Evolutionary conservation across 345 rosid species (phyloP).

Genomic region (Salix udensis): DNA sequence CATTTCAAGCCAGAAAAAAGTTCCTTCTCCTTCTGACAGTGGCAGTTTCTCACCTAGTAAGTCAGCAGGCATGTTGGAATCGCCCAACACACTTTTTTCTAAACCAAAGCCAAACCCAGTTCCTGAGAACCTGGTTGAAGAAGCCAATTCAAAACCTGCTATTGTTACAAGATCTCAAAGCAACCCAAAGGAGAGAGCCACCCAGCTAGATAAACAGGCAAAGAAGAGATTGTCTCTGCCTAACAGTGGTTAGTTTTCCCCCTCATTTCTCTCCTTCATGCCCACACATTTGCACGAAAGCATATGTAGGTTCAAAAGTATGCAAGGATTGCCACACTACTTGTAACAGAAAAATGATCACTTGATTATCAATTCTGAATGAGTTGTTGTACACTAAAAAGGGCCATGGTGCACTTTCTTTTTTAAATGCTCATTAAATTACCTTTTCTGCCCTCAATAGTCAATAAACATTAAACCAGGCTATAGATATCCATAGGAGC

Average conservation of each 20-base stretch:
- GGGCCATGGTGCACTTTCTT: neutral
- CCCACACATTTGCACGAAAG: neutral
- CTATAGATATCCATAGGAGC: neutral
- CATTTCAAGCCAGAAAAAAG: conserved; percentile 54
- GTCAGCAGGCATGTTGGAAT: conserved; percentile 47
- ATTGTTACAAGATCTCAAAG: conserved; percentile 64
- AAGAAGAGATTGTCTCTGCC: conserved; percentile 77
- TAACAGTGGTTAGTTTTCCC: conserved; percentile 47
- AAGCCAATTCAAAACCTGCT: conserved; percentile 47
- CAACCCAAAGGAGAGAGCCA: conserved; percentile 81
- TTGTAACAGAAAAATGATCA: neutral
- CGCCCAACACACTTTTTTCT: conserved; percentile 32
- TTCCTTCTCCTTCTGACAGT: conserved; percentile 66
- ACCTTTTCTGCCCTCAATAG: neutral
- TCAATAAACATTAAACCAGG: neutral
- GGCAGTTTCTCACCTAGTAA: conserved; percentile 59
- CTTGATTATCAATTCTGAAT: neutral
- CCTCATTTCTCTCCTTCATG: neutral
- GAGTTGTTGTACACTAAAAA: neutral
- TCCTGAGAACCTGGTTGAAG: conserved; percentile 47
- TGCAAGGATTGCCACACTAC: neutral
- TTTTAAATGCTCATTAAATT: neutral
- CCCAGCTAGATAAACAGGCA: conserved; percentile 43
- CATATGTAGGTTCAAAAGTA: neutral
- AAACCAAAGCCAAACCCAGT: conserved; percentile 54